Evolutionary conservation across 2,329 filamentous ascomycete species (phyloP).

Genomic region (Penicillium nordicum): DNA sequence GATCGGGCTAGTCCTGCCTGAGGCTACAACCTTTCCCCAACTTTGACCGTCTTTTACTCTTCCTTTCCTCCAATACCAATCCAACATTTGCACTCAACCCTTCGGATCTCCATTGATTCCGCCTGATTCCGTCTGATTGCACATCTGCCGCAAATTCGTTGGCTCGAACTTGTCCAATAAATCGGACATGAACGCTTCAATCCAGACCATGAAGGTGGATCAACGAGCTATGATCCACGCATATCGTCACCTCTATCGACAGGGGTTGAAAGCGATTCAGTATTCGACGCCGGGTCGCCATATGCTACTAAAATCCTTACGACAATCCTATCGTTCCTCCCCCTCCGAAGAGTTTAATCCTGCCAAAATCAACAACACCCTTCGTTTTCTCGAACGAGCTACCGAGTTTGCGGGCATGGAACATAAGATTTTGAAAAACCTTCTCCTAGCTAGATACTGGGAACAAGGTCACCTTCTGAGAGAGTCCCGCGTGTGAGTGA

Average conservation of each 20-base stretch:
- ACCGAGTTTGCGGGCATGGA: conserved; percentile 41
- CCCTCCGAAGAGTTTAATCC: conserved; percentile 38
- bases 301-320: conserved; percentile 47
- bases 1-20: conserved; percentile 25
- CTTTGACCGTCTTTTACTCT: conserved; percentile 5
- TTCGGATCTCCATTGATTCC: neutral
- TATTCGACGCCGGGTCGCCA: conserved; percentile 57
- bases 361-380: conserved; percentile 43
- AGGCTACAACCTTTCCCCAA: conserved; percentile 11
- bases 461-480: conserved; percentile 33
- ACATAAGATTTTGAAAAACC: conserved; percentile 47
- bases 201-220: conserved; percentile 13
- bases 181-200: conserved; percentile 10
- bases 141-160: neutral
- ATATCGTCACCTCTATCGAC: conserved; percentile 57
- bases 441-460: conserved; percentile 46
- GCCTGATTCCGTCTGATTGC: neutral
- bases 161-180: neutral
- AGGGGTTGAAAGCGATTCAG: conserved; percentile 53
- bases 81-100: neutral
- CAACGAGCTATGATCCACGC: conserved; percentile 45
- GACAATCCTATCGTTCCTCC: conserved; percentile 42
- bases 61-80: neutral
- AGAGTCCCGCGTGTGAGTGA: conserved; percentile 33
- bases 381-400: conserved; percentile 46